A percentile compares a stretch with the other conserved stretches of the same genome.
These are phyloP conservation scores for Boletus sp. DNA, from an alignment of 768 basidiomycete species.

Conservation along the genomic window DNA sequence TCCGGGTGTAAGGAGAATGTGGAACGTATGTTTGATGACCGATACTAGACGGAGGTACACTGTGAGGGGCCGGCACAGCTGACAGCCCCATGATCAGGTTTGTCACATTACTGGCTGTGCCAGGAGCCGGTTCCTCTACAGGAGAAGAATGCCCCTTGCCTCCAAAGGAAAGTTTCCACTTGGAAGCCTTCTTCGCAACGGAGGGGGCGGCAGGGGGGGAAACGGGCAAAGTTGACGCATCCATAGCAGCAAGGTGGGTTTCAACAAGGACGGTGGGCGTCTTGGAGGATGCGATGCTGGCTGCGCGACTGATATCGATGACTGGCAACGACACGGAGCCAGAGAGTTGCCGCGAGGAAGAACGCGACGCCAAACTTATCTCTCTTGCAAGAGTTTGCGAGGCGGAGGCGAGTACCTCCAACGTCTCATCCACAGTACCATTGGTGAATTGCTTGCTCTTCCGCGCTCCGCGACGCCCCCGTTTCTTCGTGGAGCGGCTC, in stretches of 20 bases:
- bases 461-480: conserved; percentile 80
- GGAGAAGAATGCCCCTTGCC: conserved; percentile 54
- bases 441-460: conserved; percentile 54
- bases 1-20: conserved; percentile 26
- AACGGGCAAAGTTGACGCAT: conserved; percentile 22
- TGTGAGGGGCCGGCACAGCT: conserved; percentile 13
- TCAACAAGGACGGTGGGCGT: conserved; percentile 39
- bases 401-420: conserved; percentile 71
- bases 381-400: conserved; percentile 83
- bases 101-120: conserved; percentile 76
- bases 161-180: conserved; percentile 47
- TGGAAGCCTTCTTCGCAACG: conserved; percentile 72
- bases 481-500: conserved; percentile 67
- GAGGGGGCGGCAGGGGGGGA: conserved; percentile 35
- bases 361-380: conserved; percentile 64
- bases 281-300: conserved; percentile 31
- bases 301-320: conserved; percentile 23
- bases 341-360: conserved; percentile 36
- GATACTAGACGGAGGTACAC: background rate
- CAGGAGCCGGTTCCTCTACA: conserved; percentile 39
- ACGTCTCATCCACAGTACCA: conserved; percentile 46
- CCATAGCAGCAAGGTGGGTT: conserved; percentile 8
- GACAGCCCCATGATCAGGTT: conserved; percentile 63
- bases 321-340: conserved; percentile 12
- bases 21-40: conserved; percentile 11